phyloP scores from a whole-genome alignment of 805 yeast genomes.

The Pichia kluyveri region DNA sequence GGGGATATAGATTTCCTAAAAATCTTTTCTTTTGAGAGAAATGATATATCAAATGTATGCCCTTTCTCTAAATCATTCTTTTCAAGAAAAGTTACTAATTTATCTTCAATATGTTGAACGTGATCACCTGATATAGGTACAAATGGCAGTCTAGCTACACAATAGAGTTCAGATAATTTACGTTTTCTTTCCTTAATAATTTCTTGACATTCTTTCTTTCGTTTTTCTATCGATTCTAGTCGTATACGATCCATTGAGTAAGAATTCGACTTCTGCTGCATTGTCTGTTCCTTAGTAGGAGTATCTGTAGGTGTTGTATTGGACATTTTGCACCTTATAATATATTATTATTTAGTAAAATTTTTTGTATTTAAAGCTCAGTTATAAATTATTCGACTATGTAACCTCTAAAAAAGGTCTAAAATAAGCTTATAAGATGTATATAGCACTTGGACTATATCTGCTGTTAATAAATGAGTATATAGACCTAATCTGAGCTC shows the following conservation, averaged over 20 bases:
- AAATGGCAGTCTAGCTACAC: constrained; percentile 44
- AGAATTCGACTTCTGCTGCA: constrained; percentile 1
- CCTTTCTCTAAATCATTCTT: constrained; percentile 45
- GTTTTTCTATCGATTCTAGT: constrained; percentile 35
- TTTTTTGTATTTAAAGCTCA: too few species aligned
- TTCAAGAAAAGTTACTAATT: constrained; percentile 36
- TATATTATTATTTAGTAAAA: neutral
- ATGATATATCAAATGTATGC: constrained; percentile 28
- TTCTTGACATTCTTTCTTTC: constrained; percentile 33
- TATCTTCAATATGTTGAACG: constrained; percentile 30
- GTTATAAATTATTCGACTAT: too few species aligned
- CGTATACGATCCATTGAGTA: constrained; percentile 33
- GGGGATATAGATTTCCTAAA: constrained; percentile 21
- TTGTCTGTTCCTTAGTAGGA: neutral
- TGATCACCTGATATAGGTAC: constrained; percentile 33
- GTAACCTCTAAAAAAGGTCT: too few species aligned
- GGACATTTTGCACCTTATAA: neutral
- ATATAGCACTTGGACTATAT: too few species aligned
- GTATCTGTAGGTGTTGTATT: neutral
- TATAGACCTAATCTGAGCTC: neutral
- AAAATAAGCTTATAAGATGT: too few species aligned
- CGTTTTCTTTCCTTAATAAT: constrained; percentile 45
- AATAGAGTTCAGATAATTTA: constrained; percentile 52
- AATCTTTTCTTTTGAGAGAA: constrained; percentile 27
- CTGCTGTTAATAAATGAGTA: too few species aligned